Evolutionary conservation across 768 basidiomycete species (phyloP).

Genomic region (Collybia mongolica): DNA sequence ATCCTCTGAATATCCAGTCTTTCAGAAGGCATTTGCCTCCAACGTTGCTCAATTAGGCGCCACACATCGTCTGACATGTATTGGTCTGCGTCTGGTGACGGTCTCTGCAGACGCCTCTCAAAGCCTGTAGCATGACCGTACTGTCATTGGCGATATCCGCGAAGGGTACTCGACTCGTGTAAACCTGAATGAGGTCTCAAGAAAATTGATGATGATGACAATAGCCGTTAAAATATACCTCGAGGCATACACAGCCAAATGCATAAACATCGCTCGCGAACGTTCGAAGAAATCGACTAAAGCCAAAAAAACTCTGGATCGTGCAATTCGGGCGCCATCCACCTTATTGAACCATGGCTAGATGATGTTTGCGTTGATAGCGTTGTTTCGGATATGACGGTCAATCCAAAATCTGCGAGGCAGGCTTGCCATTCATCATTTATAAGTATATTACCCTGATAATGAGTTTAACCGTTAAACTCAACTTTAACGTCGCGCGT

Average conservation of each 20-base stretch:
- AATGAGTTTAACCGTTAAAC: background rate
- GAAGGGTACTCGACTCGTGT: slow-evolving; percentile 17
- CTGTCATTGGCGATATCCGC: slow-evolving; percentile 4
- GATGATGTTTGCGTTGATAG: slow-evolving; percentile 10
- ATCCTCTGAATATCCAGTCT: too few relatives aligned
- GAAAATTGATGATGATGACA: background rate
- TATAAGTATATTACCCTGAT: slow-evolving; percentile 23
- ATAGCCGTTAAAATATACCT: slow-evolving; percentile 11
- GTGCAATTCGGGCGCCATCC: slow-evolving; percentile 30
- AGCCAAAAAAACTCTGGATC: slow-evolving; percentile 16
- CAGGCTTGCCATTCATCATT: slow-evolving; percentile 14
- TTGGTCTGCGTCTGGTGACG: background rate
- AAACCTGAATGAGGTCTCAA: slow-evolving; percentile 9
- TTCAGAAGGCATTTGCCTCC: too few relatives aligned
- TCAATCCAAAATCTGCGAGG: slow-evolving; percentile 31
- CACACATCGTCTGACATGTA: too few relatives aligned
- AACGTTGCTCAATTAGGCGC: too few relatives aligned
- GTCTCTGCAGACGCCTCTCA: slow-evolving; percentile 1
- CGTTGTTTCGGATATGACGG: slow-evolving; percentile 18
- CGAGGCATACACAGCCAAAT: slow-evolving; percentile 23
- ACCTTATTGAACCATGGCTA: slow-evolving; percentile 19
- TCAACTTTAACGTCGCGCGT: too few relatives aligned
- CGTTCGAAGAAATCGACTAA: slow-evolving; percentile 12
- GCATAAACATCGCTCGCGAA: slow-evolving; percentile 25
- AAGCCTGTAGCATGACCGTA: slow-evolving; percentile 1